These are phyloP conservation scores for Firmiana major DNA, from an alignment of 345 rosid genomes.

Conservation along the genomic window DNA sequence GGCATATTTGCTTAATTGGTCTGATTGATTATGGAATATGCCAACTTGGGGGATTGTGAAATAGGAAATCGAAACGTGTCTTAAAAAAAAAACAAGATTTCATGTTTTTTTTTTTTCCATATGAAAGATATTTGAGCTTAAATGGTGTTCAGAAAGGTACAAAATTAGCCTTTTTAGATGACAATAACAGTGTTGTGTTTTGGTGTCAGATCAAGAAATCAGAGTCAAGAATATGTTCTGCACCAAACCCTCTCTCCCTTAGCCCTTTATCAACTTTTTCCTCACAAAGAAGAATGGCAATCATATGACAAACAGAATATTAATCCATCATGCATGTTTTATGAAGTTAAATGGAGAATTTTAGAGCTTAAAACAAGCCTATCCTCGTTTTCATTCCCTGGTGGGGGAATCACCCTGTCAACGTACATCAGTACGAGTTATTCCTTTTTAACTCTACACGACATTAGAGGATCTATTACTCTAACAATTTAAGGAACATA, in stretches of 20 bases:
- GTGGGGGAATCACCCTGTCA: slow-evolving; percentile 6
- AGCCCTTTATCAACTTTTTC: neutral
- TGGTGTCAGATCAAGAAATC: slow-evolving; percentile 15
- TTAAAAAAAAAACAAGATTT: neutral
- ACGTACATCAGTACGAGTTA: neutral
- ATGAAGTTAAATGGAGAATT: slow-evolving; percentile 9
- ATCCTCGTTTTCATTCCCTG: neutral
- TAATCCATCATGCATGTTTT: slow-evolving; percentile 3
- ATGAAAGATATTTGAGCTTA: neutral
- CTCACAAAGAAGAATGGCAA: neutral
- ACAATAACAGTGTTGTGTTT: slow-evolving; percentile 4
- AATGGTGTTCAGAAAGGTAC: neutral
- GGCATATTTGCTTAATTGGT: neutral
- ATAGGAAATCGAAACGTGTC: neutral
- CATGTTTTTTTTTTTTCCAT: neutral
- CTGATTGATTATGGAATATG: neutral
- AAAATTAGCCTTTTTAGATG: slow-evolving; percentile 5
- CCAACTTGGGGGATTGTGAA: neutral
- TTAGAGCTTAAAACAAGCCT: neutral
- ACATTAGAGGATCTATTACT: too few relatives aligned
- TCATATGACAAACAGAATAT: neutral
- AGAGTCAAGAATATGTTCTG: slow-evolving; percentile 22
- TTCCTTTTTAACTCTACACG: neutral
- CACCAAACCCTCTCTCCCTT: neutral
- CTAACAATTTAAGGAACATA: too few relatives aligned